These are phyloP conservation scores for Cryptococcus deneoformans DNA, from an alignment of 1,284 basidiomycete genomes.

Conservation along the genomic window DNA sequence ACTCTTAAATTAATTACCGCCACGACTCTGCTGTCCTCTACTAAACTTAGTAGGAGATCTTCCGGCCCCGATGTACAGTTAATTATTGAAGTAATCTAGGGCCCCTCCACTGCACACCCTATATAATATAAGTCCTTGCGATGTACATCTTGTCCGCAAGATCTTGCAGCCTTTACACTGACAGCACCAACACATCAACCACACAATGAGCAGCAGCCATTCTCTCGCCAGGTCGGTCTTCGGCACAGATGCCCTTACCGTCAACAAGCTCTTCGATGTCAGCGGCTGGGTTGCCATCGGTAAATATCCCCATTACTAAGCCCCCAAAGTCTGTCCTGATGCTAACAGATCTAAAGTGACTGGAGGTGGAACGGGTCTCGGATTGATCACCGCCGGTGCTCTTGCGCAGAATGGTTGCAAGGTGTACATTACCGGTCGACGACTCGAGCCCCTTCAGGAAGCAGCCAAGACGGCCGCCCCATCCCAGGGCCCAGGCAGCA, in stretches of 20 bases:
- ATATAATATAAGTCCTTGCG: too few relatives aligned
- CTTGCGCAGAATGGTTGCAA: slow-evolving; percentile 42
- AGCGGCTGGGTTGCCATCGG: slow-evolving; percentile 2
- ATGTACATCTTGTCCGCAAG: too few relatives aligned
- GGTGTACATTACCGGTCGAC: slow-evolving; percentile 47
- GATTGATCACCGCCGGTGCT: slow-evolving; percentile 38
- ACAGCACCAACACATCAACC: background rate
- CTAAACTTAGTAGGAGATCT: too few relatives aligned
- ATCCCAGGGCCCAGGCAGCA: slow-evolving; percentile 21
- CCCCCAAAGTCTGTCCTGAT: slow-evolving; percentile 9
- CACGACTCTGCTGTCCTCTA: too few relatives aligned
- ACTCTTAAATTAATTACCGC: too few relatives aligned
- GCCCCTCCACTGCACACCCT: too few relatives aligned
- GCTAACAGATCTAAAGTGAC: slow-evolving; percentile 35
- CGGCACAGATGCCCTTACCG: slow-evolving; percentile 27
- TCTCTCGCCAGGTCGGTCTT: slow-evolving; percentile 12
- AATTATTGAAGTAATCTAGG: too few relatives aligned
- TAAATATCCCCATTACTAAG: background rate
- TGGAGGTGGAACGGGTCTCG: slow-evolving; percentile 46
- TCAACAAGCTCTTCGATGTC: slow-evolving; percentile 35
- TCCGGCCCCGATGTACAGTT: too few relatives aligned
- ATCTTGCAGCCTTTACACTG: too few relatives aligned
- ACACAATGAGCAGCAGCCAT: background rate
- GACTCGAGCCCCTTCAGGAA: slow-evolving; percentile 34
- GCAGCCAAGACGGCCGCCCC: slow-evolving; percentile 29